Evolutionary conservation across 2,329 filamentous ascomycete species (phyloP).

Genomic region (Neodidymelliopsis sp.): DNA sequence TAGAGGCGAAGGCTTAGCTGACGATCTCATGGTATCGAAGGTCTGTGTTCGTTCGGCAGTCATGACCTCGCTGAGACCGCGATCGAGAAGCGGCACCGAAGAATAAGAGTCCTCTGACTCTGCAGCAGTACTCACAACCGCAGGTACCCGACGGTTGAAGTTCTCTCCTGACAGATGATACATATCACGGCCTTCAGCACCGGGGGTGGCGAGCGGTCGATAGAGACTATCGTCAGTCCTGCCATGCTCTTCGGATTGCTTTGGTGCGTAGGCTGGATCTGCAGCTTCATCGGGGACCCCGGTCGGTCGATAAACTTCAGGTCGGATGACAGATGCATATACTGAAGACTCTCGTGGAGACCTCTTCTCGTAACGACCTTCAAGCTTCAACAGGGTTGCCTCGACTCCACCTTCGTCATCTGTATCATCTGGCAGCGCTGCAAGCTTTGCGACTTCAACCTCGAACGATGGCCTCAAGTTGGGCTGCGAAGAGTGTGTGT

Average conservation of each 20-base stretch:
- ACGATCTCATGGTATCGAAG: conserved; percentile 58
- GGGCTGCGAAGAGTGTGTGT: conserved; percentile 64
- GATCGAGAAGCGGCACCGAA: conserved; percentile 78
- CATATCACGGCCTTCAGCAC: conserved; percentile 40
- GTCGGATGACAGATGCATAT: conserved; percentile 22
- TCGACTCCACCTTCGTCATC: conserved; percentile 82
- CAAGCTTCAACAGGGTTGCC: conserved; percentile 88
- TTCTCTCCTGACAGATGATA: conserved; percentile 44
- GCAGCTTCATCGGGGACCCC: conserved; percentile 26
- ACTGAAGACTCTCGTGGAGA: conserved; percentile 37
- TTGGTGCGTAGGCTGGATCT: conserved; percentile 27
- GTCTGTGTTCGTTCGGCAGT: conserved; percentile 27
- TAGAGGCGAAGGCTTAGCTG: conserved; percentile 49
- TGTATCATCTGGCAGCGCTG: conserved; percentile 86
- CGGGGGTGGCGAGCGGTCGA: conserved; percentile 35
- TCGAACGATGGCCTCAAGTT: conserved; percentile 77
- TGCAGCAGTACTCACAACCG: conserved; percentile 51
- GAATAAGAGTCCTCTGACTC: conserved; percentile 77
- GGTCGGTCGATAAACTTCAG: conserved; percentile 34
- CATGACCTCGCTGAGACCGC: conserved; percentile 56
- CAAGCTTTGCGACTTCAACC: conserved; percentile 83
- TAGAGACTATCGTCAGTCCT: conserved; percentile 38
- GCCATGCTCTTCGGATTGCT: conserved; percentile 26
- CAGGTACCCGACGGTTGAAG: conserved; percentile 35
- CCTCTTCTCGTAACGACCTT: conserved; percentile 77